A percentile compares a stretch with the other conserved stretches of the same genome.
phyloP scores from a whole-genome alignment of 2,329 filamentous ascomycete species.

The Sclerotinia subarctica region DNA sequence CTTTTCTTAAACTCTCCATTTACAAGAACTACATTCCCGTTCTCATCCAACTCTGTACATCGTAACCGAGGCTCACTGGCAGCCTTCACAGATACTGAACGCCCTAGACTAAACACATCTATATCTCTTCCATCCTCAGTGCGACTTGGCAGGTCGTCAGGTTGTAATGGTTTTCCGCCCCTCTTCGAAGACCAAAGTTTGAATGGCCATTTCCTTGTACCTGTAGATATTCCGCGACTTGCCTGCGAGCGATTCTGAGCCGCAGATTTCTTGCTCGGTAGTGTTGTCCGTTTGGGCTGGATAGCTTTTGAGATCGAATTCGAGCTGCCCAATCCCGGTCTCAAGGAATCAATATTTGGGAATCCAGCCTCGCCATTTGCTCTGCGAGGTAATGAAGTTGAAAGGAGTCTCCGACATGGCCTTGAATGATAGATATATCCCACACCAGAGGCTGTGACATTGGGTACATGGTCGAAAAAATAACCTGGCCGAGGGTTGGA shows the following conservation, averaged over 20 bases:
- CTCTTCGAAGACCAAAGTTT: slow-evolving; percentile 31
- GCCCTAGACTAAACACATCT: slow-evolving; percentile 65
- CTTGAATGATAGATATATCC: slow-evolving; percentile 20
- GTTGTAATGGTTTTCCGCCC: slow-evolving; percentile 44
- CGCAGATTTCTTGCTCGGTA: slow-evolving; percentile 17
- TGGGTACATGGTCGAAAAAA: slow-evolving; percentile 32
- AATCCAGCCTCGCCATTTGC: slow-evolving; percentile 31
- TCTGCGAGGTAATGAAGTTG: slow-evolving; percentile 25
- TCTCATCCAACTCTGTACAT: slow-evolving; percentile 92
- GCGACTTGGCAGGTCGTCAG: slow-evolving; percentile 55
- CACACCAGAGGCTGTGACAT: slow-evolving; percentile 19
- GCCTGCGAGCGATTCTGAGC: slow-evolving; percentile 21
- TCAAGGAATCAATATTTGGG: slow-evolving; percentile 34
- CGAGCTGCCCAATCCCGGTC: slow-evolving; percentile 26
- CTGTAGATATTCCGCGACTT: slow-evolving; percentile 28
- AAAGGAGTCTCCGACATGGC: slow-evolving; percentile 26
- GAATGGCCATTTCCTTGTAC: slow-evolving; percentile 29
- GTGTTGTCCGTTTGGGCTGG: slow-evolving; percentile 13
- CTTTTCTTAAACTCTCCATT: slow-evolving; percentile 98
- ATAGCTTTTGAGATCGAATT: slow-evolving; percentile 2
- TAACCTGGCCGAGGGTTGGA: slow-evolving; percentile 39
- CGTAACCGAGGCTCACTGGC: slow-evolving; percentile 80
- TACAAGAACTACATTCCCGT: slow-evolving; percentile 85
- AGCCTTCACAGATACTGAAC: slow-evolving; percentile 70
- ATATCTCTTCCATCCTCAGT: slow-evolving; percentile 55